Evolutionary conservation across 352 stramenopile species (phyloP), one percentile per base, ranked within the genome.

Genomic region (Aphanomyces cochlioides): DNA sequence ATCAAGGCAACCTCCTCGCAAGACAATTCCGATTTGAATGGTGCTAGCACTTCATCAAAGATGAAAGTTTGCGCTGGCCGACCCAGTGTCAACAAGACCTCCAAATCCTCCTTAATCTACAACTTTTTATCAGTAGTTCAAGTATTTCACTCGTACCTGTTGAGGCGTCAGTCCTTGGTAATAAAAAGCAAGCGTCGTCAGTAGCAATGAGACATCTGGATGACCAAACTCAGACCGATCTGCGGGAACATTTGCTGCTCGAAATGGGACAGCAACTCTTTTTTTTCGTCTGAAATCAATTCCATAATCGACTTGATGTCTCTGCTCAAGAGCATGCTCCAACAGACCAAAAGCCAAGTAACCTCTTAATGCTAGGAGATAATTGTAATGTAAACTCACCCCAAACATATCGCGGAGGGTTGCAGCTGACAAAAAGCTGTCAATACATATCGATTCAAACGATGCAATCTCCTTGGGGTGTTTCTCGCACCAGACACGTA

Each of bases 131-230:
- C 15, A 58, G 36, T 2, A 58, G 7, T 37, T 58, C 17, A 19
- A 28, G 7, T 58, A 36, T 17, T 58, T 21, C 7, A 19, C 17
- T 17, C 6, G 13, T 61, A 61, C 54, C 54, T 43, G 54, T 43
- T 17, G 7, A 28, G 7, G 28, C 0, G 65, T 76, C 2, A 97
- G 73, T 0, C 89, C 89, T 47, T 75, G 66, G 67, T 96, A 79
- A 63, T 96, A 97, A 74, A 96, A 97, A 10, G 82, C 80, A 0
- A 97, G 74, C 12, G 93, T 17, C 3, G 90, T 97, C 4, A 96
- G 78, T 7, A 79, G 70, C 47, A 98, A 88, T 19, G 82, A 83
- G 39, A 90, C 81, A 67, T 96, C 89, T 10, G 90, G 92, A 58
- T 97, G 90, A 47, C 84, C 90, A 76, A 96, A 97, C 70, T 98